Evolutionary conservation across 768 basidiomycete genomes (phyloP).

Genomic region (Mycena chlorophos): DNA sequence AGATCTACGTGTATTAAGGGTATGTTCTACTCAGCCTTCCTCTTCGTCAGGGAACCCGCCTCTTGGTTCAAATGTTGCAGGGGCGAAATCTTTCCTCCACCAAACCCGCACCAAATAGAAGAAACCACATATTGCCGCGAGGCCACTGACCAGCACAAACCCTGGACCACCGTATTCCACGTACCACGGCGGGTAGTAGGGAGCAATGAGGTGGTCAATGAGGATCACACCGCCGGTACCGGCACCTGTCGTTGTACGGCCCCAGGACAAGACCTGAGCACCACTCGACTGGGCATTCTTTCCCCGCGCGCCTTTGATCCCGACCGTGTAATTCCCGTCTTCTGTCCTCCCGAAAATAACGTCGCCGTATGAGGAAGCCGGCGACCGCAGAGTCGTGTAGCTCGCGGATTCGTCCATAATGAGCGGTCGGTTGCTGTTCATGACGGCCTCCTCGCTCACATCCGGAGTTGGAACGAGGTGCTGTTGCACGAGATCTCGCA

Average conservation of each 20-base stretch:
- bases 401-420: conserved; percentile 66
- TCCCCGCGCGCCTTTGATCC: conserved; percentile 73
- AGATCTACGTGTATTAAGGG: too few species aligned
- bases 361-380: conserved; percentile 70
- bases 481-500: conserved; percentile 68
- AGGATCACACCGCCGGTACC: conserved; percentile 86
- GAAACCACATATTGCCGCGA: conserved; percentile 63
- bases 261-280: conserved; percentile 70
- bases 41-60: conserved; percentile 75
- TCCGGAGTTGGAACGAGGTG: conserved; percentile 64
- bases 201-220: conserved; percentile 80
- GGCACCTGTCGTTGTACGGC: conserved; percentile 69
- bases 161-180: conserved; percentile 69
- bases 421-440: conserved; percentile 74
- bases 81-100: conserved; percentile 75
- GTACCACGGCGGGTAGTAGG: conserved; percentile 89
- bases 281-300: conserved; percentile 62
- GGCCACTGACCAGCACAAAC: conserved; percentile 58
- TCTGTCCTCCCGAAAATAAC: conserved; percentile 67
- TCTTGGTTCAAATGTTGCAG: conserved; percentile 88
- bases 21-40: too few species aligned
- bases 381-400: conserved; percentile 77
- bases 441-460: conserved; percentile 29
- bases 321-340: conserved; percentile 60
- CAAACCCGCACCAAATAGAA: conserved; percentile 70